These are phyloP conservation scores for Bruguiera gymnorhiza DNA, from an alignment of 345 rosid genomes.

Conservation along the genomic window DNA sequence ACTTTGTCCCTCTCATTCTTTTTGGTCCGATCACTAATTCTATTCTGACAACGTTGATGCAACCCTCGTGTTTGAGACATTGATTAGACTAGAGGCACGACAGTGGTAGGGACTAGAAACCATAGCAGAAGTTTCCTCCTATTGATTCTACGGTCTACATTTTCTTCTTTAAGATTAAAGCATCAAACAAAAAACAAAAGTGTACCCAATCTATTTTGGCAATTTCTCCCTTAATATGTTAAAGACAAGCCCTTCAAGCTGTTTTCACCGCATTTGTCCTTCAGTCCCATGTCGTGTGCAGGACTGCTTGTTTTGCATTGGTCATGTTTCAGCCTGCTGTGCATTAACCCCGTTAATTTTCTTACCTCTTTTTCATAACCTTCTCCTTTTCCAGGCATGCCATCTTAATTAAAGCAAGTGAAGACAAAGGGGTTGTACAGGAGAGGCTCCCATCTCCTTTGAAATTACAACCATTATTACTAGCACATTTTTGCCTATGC, in stretches of 20 bases:
- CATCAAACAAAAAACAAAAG: conserved; percentile 12
- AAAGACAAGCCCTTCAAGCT: conserved; percentile 12
- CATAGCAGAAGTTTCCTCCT: not conserved
- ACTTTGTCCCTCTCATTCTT: no score
- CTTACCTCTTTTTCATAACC: not conserved
- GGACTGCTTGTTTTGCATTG: not conserved
- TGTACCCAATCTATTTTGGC: conserved; percentile 24
- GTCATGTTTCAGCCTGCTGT: conserved; percentile 9
- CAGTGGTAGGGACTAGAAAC: not conserved
- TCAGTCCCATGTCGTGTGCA: conserved; percentile 3
- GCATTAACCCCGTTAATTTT: conserved; percentile 3
- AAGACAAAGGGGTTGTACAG: conserved; percentile 13
- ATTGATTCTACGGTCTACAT: not conserved
- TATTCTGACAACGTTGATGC: no score
- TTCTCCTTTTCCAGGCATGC: not conserved
- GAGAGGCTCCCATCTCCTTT: not conserved
- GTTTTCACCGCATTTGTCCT: conserved; percentile 23
- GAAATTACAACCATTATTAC: not conserved
- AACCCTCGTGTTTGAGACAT: not conserved
- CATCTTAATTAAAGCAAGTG: conserved; percentile 5
- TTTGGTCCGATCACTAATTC: no score
- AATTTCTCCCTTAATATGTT: conserved; percentile 12
- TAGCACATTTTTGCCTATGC: not conserved
- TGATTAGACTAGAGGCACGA: not conserved
- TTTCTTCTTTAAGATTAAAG: conserved; percentile 13